Percentiles rank a stretch among this genome's conserved stretches.
Evolutionary conservation across 306 rosid species (phyloP).

Genomic region (Dryas drummondii): DNA sequence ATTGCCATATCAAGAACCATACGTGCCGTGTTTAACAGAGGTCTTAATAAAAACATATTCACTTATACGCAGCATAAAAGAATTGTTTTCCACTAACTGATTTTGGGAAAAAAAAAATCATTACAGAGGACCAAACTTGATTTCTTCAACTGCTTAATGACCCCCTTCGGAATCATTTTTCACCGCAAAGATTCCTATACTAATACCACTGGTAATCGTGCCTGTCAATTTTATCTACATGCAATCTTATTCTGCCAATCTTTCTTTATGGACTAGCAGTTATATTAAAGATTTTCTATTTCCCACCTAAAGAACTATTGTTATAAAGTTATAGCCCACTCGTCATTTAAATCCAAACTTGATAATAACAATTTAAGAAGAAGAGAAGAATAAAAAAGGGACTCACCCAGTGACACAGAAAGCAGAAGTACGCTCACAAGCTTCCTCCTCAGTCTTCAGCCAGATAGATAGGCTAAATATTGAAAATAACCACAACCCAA

Average conservation of each 20-base stretch:
- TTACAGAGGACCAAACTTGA: not conserved
- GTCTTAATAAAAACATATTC: slow-evolving; percentile 12
- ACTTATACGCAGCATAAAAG: slow-evolving; percentile 1
- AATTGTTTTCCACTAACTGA: not conserved
- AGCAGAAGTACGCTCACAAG: slow-evolving; percentile 21
- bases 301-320: not conserved
- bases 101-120: not conserved
- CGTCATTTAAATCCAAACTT: not conserved
- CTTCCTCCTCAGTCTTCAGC: slow-evolving; percentile 17
- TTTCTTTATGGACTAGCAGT: not conserved
- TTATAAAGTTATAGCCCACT: not conserved
- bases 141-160: not conserved
- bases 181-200: not conserved
- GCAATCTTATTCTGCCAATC: not conserved
- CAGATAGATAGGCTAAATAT: not conserved
- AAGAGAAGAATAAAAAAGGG: not conserved
- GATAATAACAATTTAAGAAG: not conserved
- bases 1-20: slow-evolving; percentile 1
- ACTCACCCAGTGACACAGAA: slow-evolving; percentile 30
- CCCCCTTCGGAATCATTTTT: not conserved
- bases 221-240: not conserved
- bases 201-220: not conserved
- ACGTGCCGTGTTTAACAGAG: not conserved
- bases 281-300: not conserved
- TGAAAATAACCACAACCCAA: slow-evolving; percentile 23